Conservation (phyloP, 2,329 filamentous ascomycete species). For the Aspergillus aculeatinus region DNA sequence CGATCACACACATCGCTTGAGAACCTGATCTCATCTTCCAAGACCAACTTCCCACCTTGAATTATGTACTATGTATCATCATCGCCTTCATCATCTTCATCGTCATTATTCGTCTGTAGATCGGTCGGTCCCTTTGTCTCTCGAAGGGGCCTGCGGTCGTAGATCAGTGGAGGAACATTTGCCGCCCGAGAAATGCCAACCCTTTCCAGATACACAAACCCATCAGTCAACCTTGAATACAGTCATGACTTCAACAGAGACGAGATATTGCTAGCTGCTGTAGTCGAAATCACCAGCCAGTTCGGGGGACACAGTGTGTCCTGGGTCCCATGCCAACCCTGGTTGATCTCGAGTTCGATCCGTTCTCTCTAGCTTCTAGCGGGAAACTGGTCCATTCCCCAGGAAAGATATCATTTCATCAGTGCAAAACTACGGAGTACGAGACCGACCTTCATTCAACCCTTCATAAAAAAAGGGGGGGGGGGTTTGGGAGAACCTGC, state of each 20-base stretch:
- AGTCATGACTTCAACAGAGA: neutral
- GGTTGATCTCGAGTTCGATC: constrained; percentile 6
- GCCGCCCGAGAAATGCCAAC: neutral
- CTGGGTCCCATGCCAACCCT: neutral
- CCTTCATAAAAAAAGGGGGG: neutral
- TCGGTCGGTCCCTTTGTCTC: constrained; percentile 1
- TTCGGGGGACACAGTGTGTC: neutral
- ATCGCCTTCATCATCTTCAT: neutral
- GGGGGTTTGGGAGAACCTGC: neutral
- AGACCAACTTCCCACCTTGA: constrained; percentile 2
- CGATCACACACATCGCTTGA: constrained; percentile 23
- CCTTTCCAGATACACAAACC: neutral
- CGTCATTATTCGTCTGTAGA: constrained; percentile 8
- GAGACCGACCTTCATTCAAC: neutral
- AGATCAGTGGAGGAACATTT: neutral
- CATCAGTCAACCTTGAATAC: neutral
- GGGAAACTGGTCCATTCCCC: neutral
- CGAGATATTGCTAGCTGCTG: neutral
- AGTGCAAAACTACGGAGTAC: neutral
- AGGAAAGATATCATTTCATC: neutral
- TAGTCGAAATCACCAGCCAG: neutral
- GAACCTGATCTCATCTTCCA: constrained; percentile 29
- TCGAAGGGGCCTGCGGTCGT: neutral
- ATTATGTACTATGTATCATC: neutral
- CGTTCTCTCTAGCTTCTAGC: constrained; percentile 7